Conservation (phyloP, 345 rosid genomes). For the Erysimum cheiranthoides region DNA sequence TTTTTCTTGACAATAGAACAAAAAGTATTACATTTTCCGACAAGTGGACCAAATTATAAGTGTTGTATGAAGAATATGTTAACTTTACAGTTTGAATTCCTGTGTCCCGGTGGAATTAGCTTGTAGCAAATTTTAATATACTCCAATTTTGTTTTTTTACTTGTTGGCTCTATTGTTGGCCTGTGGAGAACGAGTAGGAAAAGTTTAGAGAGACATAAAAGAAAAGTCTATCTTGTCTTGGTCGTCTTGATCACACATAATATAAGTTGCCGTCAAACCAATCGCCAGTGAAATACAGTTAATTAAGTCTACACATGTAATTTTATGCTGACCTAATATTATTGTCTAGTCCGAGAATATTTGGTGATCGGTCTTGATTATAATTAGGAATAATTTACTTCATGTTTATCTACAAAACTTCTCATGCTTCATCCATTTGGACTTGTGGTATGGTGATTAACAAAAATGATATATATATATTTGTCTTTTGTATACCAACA, state of each 20-base stretch:
- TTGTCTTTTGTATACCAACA: background rate
- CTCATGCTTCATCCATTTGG: background rate
- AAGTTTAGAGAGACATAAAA: background rate
- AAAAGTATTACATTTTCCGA: conserved; percentile 6
- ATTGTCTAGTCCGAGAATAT: background rate
- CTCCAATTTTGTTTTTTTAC: conserved; percentile 18
- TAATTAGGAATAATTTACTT: background rate
- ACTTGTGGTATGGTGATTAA: background rate
- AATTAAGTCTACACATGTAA: background rate
- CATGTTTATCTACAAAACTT: background rate
- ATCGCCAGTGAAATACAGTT: background rate
- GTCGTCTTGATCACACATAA: background rate
- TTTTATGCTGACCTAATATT: background rate
- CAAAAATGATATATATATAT: background rate
- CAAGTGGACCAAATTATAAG: conserved; percentile 36
- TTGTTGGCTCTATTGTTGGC: conserved; percentile 23
- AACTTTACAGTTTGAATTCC: conserved; percentile 22
- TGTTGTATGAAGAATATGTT: conserved; percentile 13
- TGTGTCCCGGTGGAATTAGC: conserved; percentile 32
- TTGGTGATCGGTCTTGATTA: background rate
- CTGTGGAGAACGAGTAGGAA: conserved; percentile 19
- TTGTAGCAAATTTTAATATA: conserved; percentile 18
- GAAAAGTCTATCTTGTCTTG: background rate
- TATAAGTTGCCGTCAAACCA: conserved; percentile 21
- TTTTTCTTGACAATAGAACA: conserved; percentile 21